phyloP scores from a whole-genome alignment of 2,329 filamentous ascomycete species.

The Magnaporthiopsis poae region DNA sequence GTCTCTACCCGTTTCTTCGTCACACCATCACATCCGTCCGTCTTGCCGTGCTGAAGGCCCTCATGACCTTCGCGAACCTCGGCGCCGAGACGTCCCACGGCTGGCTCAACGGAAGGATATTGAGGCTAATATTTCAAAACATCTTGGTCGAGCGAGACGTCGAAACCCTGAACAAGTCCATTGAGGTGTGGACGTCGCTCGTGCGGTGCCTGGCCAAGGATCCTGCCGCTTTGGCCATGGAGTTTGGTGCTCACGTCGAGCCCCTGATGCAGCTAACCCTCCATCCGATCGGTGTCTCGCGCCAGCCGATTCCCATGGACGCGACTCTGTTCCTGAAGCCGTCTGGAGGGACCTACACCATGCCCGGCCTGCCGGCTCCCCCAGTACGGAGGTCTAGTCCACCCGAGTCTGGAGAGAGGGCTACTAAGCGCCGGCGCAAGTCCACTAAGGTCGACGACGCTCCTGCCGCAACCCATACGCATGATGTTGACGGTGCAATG shows the following conservation, averaged over 20 bases:
- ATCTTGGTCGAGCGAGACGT: slow-evolving; percentile 85
- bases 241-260: slow-evolving; percentile 66
- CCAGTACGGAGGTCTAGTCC: slow-evolving; percentile 39
- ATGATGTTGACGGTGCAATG: slow-evolving; percentile 97
- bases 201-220: slow-evolving; percentile 58
- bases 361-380: slow-evolving; percentile 31
- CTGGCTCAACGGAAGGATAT: slow-evolving; percentile 83
- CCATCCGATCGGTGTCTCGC: slow-evolving; percentile 83
- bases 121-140: slow-evolving; percentile 89
- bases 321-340: slow-evolving; percentile 81
- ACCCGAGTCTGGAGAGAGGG: slow-evolving; percentile 48
- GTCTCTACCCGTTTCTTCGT: slow-evolving; percentile 88
- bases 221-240: slow-evolving; percentile 54
- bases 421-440: slow-evolving; percentile 69
- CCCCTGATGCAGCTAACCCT: slow-evolving; percentile 76
- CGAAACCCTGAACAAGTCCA: slow-evolving; percentile 68
- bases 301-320: slow-evolving; percentile 88
- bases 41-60: slow-evolving; percentile 80
- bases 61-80: slow-evolving; percentile 85
- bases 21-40: slow-evolving; percentile 96
- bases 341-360: slow-evolving; percentile 72
- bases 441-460: slow-evolving; percentile 71
- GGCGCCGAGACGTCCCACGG: slow-evolving; percentile 70
- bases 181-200: slow-evolving; percentile 78
- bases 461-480: slow-evolving; percentile 54